These are phyloP conservation scores for Dactylellina leptospora DNA, from an alignment of 2,329 filamentous ascomycete genomes.

Conservation along the genomic window DNA sequence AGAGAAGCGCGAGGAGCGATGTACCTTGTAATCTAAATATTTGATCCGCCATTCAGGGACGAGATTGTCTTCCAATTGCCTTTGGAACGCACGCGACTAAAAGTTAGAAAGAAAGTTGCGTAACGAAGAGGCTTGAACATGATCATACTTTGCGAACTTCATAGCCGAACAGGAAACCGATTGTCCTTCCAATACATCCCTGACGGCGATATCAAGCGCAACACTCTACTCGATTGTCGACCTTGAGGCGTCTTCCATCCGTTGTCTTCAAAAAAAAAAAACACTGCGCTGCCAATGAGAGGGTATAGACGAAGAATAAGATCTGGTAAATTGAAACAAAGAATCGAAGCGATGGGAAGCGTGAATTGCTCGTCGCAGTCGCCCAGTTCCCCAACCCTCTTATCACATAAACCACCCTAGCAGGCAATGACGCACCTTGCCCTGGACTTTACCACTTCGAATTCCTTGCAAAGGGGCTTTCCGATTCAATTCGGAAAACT, in stretches of 20 bases:
- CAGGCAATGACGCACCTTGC: conserved; percentile 12
- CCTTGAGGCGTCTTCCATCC: too few relatives aligned
- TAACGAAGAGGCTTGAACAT: conserved; percentile 6
- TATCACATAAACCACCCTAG: background rate
- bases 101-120: conserved; percentile 1
- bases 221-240: too few relatives aligned
- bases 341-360: background rate
- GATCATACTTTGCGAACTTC: conserved; percentile 70
- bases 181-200: background rate
- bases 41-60: conserved; percentile 95
- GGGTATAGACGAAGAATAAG: background rate
- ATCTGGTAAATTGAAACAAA: background rate
- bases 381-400: background rate
- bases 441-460: background rate
- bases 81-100: conserved; percentile 71
- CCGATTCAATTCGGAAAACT: background rate
- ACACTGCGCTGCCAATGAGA: background rate
- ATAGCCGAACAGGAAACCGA: conserved; percentile 59
- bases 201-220: background rate
- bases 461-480: background rate
- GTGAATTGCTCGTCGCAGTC: background rate
- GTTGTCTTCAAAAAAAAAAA: background rate
- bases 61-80: conserved; percentile 84
- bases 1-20: too few relatives aligned
- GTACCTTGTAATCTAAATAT: conserved; percentile 90